phyloP scores from a whole-genome alignment of 208 protist species.

The Leptomonas pyrrhocoris region DNA sequence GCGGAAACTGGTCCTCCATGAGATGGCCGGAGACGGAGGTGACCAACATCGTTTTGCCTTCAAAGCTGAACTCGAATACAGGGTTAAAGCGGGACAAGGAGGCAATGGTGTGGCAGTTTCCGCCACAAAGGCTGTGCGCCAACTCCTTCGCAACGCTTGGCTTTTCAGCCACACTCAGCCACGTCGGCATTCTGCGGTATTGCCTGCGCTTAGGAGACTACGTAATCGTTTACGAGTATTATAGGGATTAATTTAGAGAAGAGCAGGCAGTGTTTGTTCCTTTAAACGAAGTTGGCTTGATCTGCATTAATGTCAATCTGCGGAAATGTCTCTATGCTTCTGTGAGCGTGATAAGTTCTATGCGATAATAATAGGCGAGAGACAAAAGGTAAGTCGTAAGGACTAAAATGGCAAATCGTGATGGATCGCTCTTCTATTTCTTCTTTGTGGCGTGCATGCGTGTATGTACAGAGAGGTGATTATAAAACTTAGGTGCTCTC shows the following conservation, averaged over 20 bases:
- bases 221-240: too few relatives aligned
- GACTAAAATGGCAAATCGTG: neutral
- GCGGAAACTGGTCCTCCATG: constrained; percentile 92
- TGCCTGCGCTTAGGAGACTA: too few relatives aligned
- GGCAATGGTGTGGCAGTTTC: constrained; percentile 38
- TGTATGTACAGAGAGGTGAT: too few relatives aligned
- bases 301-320: neutral
- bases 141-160: constrained; percentile 94
- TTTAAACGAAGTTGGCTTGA: neutral
- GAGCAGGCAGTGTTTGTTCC: too few relatives aligned
- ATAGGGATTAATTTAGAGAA: too few relatives aligned
- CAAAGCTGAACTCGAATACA: constrained; percentile 80
- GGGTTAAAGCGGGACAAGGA: constrained; percentile 81
- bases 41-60: constrained; percentile 90
- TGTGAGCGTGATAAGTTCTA: neutral
- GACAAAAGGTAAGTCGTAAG: constrained; percentile 3
- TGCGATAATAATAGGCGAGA: neutral
- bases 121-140: constrained; percentile 75
- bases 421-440: too few relatives aligned
- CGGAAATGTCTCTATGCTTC: constrained; percentile 4
- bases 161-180: constrained; percentile 96
- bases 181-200: constrained; percentile 52
- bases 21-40: constrained; percentile 98
- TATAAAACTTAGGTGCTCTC: too few relatives aligned
- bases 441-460: too few relatives aligned